Evolutionary conservation across 2,329 filamentous ascomycete species (phyloP).

Genomic region (Aquanectria penicillioides): DNA sequence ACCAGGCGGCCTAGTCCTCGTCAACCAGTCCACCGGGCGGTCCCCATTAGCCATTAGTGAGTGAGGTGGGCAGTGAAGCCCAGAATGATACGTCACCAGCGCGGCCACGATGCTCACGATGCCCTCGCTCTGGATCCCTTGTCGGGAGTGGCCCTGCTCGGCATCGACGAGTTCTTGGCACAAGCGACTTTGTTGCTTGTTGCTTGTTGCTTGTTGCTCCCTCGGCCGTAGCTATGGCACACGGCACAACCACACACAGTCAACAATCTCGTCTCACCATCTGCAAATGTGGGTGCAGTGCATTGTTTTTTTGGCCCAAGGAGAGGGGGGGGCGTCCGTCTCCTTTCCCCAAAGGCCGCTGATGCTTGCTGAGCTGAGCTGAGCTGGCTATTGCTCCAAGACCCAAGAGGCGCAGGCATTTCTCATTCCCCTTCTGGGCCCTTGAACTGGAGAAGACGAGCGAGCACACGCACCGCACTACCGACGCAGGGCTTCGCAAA

Average conservation of each 20-base stretch:
- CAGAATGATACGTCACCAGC: conserved; percentile 14
- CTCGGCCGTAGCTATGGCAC: neutral
- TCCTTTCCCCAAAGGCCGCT: conserved; percentile 16
- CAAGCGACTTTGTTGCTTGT: neutral
- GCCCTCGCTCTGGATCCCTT: neutral
- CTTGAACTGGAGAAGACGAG: neutral
- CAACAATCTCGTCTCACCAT: neutral
- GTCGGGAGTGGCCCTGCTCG: neutral
- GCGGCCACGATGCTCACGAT: conserved; percentile 13
- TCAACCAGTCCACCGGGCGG: too few species aligned
- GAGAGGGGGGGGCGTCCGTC: too few species aligned
- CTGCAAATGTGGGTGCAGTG: conserved; percentile 4
- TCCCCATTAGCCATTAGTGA: neutral
- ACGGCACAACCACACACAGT: neutral
- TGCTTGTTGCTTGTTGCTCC: neutral
- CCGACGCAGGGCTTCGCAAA: too few species aligned
- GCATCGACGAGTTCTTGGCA: neutral
- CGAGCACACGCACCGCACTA: too few species aligned
- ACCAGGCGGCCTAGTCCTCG: too few species aligned
- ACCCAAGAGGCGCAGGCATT: conserved; percentile 3
- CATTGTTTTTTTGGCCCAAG: neutral
- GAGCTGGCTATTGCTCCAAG: neutral
- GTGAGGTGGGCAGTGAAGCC: conserved; percentile 7
- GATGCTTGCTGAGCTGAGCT: conserved; percentile 22
- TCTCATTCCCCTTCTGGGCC: too few species aligned